Evolutionary conservation across 768 basidiomycete species (phyloP).

Genomic region (Crepidotus variabilis): DNA sequence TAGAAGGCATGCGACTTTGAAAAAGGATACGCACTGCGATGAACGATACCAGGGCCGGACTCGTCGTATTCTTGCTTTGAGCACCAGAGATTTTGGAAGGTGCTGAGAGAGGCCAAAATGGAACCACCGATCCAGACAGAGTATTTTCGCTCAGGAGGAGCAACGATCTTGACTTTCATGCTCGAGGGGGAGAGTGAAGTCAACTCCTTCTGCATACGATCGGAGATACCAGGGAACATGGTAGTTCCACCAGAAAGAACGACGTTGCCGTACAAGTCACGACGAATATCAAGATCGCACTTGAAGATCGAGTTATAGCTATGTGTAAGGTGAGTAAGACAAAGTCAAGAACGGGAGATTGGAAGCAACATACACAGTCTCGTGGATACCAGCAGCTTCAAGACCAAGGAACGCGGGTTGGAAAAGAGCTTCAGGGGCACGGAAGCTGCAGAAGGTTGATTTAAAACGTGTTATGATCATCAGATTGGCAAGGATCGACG

Average conservation of each 20-base stretch:
- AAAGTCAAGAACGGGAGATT: conserved; percentile 3
- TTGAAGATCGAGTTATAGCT: conserved; percentile 83
- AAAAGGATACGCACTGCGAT: conserved; percentile 27
- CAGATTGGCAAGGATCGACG: conserved; percentile 51
- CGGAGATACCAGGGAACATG: conserved; percentile 96
- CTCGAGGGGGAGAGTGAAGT: conserved; percentile 79
- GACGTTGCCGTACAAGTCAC: conserved; percentile 77
- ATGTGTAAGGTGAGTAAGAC: neutral
- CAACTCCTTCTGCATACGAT: conserved; percentile 95
- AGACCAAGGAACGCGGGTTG: conserved; percentile 88
- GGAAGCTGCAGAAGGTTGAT: conserved; percentile 62
- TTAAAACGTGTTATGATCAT: conserved; percentile 41
- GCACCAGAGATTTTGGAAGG: conserved; percentile 97
- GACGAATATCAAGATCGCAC: conserved; percentile 85
- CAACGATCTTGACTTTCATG: conserved; percentile 95
- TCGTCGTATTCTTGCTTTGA: conserved; percentile 93
- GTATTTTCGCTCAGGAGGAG: conserved; percentile 92
- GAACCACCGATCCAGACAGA: conserved; percentile 94
- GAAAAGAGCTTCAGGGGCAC: conserved; percentile 92
- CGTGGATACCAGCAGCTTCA: conserved; percentile 89
- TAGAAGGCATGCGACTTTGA: neutral
- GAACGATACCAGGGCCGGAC: conserved; percentile 73
- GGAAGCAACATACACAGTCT: conserved; percentile 61
- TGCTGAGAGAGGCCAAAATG: conserved; percentile 83
- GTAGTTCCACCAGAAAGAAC: conserved; percentile 89